A percentile compares a stretch with the other conserved stretches of the same genome.
Conservation (phyloP, 306 rosid species). For the Amphicarpaea edgeworthii region DNA sequence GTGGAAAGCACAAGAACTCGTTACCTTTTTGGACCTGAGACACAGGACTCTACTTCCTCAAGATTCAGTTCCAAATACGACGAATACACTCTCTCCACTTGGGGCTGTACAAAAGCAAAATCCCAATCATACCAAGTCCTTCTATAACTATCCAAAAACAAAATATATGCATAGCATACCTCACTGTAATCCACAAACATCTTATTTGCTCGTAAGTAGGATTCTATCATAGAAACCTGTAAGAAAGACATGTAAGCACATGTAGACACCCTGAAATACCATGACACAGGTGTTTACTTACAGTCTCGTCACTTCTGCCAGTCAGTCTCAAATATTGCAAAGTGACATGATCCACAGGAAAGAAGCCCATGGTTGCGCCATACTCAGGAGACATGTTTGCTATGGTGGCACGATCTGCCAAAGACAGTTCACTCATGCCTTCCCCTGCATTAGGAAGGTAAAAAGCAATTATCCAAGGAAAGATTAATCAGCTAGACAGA, state of each 20-base stretch:
- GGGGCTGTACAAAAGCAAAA: slow-evolving; percentile 70
- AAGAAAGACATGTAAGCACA: slow-evolving; percentile 54
- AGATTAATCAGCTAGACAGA: slow-evolving; percentile 42
- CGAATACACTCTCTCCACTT: slow-evolving; percentile 81
- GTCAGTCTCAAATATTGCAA: slow-evolving; percentile 89
- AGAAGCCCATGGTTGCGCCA: slow-evolving; percentile 99
- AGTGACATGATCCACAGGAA: slow-evolving; percentile 98
- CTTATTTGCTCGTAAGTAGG: slow-evolving; percentile 82
- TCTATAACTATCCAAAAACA: slow-evolving; percentile 18
- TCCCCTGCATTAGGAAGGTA: slow-evolving; percentile 67
- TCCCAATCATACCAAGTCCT: slow-evolving; percentile 41
- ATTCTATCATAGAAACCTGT: slow-evolving; percentile 85
- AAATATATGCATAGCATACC: slow-evolving; percentile 49
- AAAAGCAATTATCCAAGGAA: slow-evolving; percentile 39
- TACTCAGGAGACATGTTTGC: slow-evolving; percentile 98
- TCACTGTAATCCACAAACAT: slow-evolving; percentile 93
- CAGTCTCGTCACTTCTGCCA: slow-evolving; percentile 88
- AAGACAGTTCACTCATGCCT: slow-evolving; percentile 88
- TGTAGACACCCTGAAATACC: slow-evolving; percentile 25
- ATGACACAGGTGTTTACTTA: slow-evolving; percentile 49
- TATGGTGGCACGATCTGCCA: slow-evolving; percentile 96
- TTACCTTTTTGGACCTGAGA: slow-evolving; percentile 98
- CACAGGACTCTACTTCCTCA: slow-evolving; percentile 86
- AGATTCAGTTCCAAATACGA: slow-evolving; percentile 80
- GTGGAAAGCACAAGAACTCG: slow-evolving; percentile 32